These are phyloP conservation scores for Gloeostereum incarnatum DNA, from an alignment of 768 basidiomycete species.

Conservation along the genomic window DNA sequence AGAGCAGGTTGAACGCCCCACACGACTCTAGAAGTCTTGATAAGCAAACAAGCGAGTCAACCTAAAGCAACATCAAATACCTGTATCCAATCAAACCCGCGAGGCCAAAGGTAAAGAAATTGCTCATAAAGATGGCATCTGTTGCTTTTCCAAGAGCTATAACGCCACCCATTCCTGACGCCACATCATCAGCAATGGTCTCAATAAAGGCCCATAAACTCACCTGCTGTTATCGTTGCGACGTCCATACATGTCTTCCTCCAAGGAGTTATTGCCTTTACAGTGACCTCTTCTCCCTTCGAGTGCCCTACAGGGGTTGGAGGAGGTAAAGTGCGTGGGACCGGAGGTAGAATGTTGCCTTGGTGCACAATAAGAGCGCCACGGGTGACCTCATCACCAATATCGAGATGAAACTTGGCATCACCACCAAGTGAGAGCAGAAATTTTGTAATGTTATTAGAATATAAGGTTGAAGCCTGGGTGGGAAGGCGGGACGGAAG, in stretches of 20 bases:
- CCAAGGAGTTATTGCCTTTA: constrained; percentile 75
- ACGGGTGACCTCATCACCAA: constrained; percentile 78
- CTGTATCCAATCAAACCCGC: constrained; percentile 78
- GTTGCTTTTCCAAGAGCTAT: constrained; percentile 75
- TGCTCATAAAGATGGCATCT: constrained; percentile 78
- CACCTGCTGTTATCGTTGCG: constrained; percentile 58
- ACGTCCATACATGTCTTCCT: constrained; percentile 75
- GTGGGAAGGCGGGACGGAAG: constrained; percentile 84
- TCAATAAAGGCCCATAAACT: no score
- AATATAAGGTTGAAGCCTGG: constrained; percentile 83
- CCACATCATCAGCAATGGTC: no score
- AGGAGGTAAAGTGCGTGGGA: constrained; percentile 60
- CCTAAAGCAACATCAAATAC: constrained; percentile 11
- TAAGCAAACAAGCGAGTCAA: background rate
- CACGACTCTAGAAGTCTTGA: constrained; percentile 44
- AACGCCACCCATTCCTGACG: constrained; percentile 66
- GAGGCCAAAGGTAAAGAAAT: constrained; percentile 83
- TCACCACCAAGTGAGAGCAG: constrained; percentile 64
- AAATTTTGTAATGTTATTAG: constrained; percentile 89
- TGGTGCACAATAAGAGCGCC: constrained; percentile 70
- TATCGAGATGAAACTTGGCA: constrained; percentile 53
- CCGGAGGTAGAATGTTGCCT: constrained; percentile 56
- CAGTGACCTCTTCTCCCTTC: constrained; percentile 33
- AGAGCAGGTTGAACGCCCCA: constrained; percentile 87
- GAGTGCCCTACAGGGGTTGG: constrained; percentile 39